Evolutionary conservation across 2,329 filamentous ascomycete genomes (phyloP).

Genomic region (Clathrospora elynae): DNA sequence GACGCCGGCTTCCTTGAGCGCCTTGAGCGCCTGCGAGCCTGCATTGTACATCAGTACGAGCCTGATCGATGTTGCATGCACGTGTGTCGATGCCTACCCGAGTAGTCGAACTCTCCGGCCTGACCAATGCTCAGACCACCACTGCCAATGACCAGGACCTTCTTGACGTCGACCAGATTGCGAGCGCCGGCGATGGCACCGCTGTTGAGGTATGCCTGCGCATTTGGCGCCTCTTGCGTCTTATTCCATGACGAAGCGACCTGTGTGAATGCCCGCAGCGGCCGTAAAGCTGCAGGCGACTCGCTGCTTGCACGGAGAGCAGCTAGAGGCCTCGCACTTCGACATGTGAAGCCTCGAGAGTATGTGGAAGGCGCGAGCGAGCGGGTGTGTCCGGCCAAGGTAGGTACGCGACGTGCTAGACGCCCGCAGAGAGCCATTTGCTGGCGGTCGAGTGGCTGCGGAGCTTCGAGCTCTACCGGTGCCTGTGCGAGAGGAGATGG

Average conservation of each 20-base stretch:
- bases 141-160: slow-evolving; percentile 94
- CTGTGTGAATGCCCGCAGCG: slow-evolving; percentile 48
- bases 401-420: slow-evolving; percentile 49
- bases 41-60: slow-evolving; percentile 24
- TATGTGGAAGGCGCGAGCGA: slow-evolving; percentile 35
- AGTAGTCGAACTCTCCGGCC: slow-evolving; percentile 98
- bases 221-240: slow-evolving; percentile 73
- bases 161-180: slow-evolving; percentile 87
- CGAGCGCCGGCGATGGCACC: slow-evolving; percentile 78
- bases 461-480: slow-evolving; percentile 42
- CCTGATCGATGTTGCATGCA: neutral
- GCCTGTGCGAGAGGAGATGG: slow-evolving; percentile 16
- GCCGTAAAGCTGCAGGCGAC: slow-evolving; percentile 39
- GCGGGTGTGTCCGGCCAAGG: slow-evolving; percentile 42
- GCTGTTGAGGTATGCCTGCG: slow-evolving; percentile 87
- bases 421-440: slow-evolving; percentile 51
- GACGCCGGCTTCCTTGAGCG: slow-evolving; percentile 92
- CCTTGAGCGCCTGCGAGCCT: slow-evolving; percentile 97
- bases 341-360: slow-evolving; percentile 42
- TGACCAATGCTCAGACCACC: slow-evolving; percentile 96
- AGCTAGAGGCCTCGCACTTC: slow-evolving; percentile 40
- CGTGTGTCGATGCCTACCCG: slow-evolving; percentile 63
- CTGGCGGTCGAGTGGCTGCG: slow-evolving; percentile 38
- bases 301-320: slow-evolving; percentile 38
- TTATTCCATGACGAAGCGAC: slow-evolving; percentile 44